These are phyloP conservation scores for Auricularia sp. DNA, from an alignment of 768 basidiomycete species.

Conservation along the genomic window DNA sequence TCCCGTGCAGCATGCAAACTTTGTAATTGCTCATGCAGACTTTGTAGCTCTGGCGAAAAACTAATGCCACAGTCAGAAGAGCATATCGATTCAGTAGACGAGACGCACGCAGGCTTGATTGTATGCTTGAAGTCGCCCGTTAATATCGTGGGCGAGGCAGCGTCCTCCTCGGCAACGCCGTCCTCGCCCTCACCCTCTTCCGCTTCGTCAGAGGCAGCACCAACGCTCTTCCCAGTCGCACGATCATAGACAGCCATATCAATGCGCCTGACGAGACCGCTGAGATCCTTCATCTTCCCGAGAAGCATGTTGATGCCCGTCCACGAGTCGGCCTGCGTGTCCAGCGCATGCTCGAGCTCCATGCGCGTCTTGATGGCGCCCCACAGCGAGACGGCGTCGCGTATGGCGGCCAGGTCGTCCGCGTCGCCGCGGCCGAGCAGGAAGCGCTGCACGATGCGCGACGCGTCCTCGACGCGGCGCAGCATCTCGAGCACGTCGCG, in stretches of 20 bases:
- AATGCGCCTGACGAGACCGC: constrained; percentile 47
- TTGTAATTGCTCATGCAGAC: constrained; percentile 39
- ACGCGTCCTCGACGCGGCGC: constrained; percentile 53
- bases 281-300: constrained; percentile 40
- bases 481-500: constrained; percentile 50
- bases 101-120: constrained; percentile 55
- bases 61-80: constrained; percentile 21
- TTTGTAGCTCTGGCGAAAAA: constrained; percentile 45
- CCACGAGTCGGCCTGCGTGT: constrained; percentile 42
- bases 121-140: constrained; percentile 35
- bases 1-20: constrained; percentile 36
- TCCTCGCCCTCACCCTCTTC: constrained; percentile 14
- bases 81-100: neutral
- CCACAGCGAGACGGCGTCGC: constrained; percentile 54
- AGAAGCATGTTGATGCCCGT: constrained; percentile 42
- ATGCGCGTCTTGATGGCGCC: constrained; percentile 38
- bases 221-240: constrained; percentile 10
- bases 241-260: constrained; percentile 31
- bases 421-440: constrained; percentile 55
- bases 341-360: constrained; percentile 43
- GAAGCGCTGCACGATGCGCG: constrained; percentile 70
- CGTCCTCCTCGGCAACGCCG: neutral
- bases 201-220: constrained; percentile 11
- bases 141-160: neutral
- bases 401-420: constrained; percentile 55